These are phyloP conservation scores for Dictyostelium brefeldianum DNA, from an alignment of 78 protist genomes.

Conservation along the genomic window DNA sequence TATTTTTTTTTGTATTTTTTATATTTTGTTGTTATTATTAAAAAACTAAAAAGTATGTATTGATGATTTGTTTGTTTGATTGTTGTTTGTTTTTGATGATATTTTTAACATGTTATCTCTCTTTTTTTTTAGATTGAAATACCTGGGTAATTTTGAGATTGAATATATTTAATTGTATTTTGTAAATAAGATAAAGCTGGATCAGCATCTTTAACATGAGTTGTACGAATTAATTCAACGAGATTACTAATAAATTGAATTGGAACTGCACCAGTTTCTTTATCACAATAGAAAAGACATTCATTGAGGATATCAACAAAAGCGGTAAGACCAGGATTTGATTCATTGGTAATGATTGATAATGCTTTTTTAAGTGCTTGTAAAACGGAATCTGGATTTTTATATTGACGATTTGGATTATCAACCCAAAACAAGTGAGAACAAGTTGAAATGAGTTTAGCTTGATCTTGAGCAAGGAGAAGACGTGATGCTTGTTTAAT, in stretches of 20 bases:
- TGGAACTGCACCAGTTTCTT: slow-evolving; percentile 68
- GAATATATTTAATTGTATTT: slow-evolving; percentile 68
- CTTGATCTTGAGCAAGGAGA: slow-evolving; percentile 94
- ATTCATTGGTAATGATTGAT: slow-evolving; percentile 49
- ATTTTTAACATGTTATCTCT: no score
- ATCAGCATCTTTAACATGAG: slow-evolving; percentile 77
- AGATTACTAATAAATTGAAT: slow-evolving; percentile 64
- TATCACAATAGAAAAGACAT: slow-evolving; percentile 89
- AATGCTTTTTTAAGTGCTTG: slow-evolving; percentile 64
- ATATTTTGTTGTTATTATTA: no score
- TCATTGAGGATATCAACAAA: slow-evolving; percentile 94
- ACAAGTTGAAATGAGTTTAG: slow-evolving; percentile 85
- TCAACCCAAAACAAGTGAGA: slow-evolving; percentile 94
- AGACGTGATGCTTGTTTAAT: slow-evolving; percentile 78
- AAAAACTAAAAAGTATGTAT: no score
- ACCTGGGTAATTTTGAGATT: slow-evolving; percentile 48
- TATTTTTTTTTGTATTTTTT: no score
- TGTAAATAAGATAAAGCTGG: slow-evolving; percentile 53
- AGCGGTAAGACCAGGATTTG: slow-evolving; percentile 69
- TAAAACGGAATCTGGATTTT: slow-evolving; percentile 67
- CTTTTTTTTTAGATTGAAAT: slow-evolving; percentile 26
- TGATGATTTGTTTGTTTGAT: no score
- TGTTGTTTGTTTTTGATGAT: no score
- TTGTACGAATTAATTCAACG: slow-evolving; percentile 73
- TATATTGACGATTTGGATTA: slow-evolving; percentile 48